phyloP scores from a whole-genome alignment of 116 monocot genomes.

The Posidonia oceanica region DNA sequence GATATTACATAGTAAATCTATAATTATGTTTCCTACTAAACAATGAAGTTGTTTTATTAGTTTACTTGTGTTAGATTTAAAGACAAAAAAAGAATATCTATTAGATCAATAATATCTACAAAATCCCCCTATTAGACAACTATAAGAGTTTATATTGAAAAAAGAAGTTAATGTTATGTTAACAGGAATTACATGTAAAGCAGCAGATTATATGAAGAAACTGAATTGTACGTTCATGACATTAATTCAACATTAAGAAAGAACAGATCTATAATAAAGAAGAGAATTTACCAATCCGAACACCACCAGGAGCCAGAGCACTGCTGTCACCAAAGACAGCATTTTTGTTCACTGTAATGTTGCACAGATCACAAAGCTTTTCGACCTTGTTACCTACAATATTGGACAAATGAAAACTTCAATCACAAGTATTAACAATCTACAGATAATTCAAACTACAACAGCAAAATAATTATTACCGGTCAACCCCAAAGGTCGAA shows the following conservation, averaged over 20 bases:
- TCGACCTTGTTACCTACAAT: conserved; percentile 82
- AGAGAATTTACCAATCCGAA: conserved; percentile 47
- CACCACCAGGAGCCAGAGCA: conserved; percentile 71
- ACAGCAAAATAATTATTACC: conserved; percentile 24
- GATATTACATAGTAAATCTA: too few relatives aligned
- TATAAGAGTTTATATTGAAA: too few relatives aligned
- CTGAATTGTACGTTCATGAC: too few relatives aligned
- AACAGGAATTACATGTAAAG: too few relatives aligned
- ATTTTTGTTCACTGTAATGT: conserved; percentile 81
- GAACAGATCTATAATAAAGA: neutral
- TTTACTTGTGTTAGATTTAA: too few relatives aligned
- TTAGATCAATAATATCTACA: too few relatives aligned
- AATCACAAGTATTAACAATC: neutral
- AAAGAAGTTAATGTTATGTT: too few relatives aligned
- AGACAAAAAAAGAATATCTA: too few relatives aligned
- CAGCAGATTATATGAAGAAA: too few relatives aligned
- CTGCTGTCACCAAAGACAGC: conserved; percentile 89
- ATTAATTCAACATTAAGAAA: neutral
- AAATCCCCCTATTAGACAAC: too few relatives aligned
- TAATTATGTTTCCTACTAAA: too few relatives aligned
- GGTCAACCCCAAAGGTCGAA: conserved; percentile 93
- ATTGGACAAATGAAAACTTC: neutral
- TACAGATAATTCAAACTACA: neutral
- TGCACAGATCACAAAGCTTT: conserved; percentile 77
- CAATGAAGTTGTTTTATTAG: too few relatives aligned